Evolutionary conservation across 2,329 filamentous ascomycete genomes (phyloP), one percentile per base, ranked within the genome.

Genomic region (Exophiala sp.): DNA sequence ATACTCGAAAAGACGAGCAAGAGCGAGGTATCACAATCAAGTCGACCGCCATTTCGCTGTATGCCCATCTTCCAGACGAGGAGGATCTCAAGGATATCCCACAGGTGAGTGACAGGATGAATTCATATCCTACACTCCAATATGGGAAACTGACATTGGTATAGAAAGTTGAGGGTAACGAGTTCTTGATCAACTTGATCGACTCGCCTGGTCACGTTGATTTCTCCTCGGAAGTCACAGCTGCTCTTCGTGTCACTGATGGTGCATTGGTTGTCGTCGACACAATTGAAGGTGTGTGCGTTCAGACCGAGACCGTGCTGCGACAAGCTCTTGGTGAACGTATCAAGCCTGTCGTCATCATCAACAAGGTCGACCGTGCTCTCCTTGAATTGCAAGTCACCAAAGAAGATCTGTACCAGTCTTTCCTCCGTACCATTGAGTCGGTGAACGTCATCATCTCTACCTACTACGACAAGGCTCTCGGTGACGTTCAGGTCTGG

Each of bases 11-110:
- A 62, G 93, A 98, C 73, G 93, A 98, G 75, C 93, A 98, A 80
- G 93, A 98, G 73, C 90, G 93, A 85, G 89, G 93, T 83, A 96
- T 98, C 69, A 98, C 93, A 66, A 98, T 98, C 85, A 98, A 98
- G 85, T 98, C 93, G 52, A 98, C 93, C 59, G 93, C 94, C 75
- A 98, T 98, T 78, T 97, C 94, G 64, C 83, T 98, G 69, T 98
- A 93, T 77, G 89, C 88, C 69, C 78, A 83, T 66, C 82, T 98
- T 62, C 74, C 79, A 56, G 82, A 86, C 63, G 76, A 80, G 42
- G 91, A 96, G 53, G 93, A 97, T 70, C 70, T 96, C 62, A 95
- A 95, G 83, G 93, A 98, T 70, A 89, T 97, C 64, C 85, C 86
- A 63, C 82, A 83, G 72, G 56, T 58, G 45, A 32, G 53, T 32